Conservation (phyloP, 176 grass and related monocot species). For the Bonia amplexicaulis region DNA sequence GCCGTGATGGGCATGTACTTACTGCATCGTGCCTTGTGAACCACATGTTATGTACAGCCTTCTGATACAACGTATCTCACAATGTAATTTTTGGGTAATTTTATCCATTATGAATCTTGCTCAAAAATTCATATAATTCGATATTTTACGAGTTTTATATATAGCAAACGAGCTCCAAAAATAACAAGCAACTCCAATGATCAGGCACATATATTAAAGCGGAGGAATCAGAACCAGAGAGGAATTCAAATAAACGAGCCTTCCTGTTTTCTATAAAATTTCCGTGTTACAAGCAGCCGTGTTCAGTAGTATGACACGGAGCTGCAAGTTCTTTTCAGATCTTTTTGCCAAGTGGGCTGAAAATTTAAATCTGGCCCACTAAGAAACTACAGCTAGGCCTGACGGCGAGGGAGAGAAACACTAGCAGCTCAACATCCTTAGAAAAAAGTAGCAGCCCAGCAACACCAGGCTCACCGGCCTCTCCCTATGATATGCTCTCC, state of each 20-base stretch:
- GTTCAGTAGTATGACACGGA: neutral
- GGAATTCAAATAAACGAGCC: too few relatives aligned
- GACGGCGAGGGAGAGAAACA: neutral
- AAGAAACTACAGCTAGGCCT: neutral
- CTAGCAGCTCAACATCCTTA: neutral
- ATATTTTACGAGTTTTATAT: too few relatives aligned
- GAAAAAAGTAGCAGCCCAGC: neutral
- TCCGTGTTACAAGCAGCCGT: neutral
- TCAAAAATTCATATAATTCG: too few relatives aligned
- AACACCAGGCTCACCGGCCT: neutral
- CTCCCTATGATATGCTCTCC: neutral
- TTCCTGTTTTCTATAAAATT: neutral
- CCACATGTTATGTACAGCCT: too few relatives aligned
- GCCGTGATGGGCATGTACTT: too few relatives aligned
- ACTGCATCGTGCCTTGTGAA: too few relatives aligned
- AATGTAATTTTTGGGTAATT: too few relatives aligned
- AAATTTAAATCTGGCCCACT: neutral
- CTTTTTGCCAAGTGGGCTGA: neutral
- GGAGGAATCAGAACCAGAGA: neutral
- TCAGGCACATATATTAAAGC: conserved; percentile 6
- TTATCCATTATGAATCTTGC: too few relatives aligned
- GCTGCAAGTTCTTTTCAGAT: neutral
- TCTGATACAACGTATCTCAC: too few relatives aligned
- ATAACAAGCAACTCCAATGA: neutral
- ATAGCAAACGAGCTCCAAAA: too few relatives aligned